These are phyloP conservation scores for Ganoderma sinense DNA, from an alignment of 1,284 basidiomycete species.

Conservation along the genomic window DNA sequence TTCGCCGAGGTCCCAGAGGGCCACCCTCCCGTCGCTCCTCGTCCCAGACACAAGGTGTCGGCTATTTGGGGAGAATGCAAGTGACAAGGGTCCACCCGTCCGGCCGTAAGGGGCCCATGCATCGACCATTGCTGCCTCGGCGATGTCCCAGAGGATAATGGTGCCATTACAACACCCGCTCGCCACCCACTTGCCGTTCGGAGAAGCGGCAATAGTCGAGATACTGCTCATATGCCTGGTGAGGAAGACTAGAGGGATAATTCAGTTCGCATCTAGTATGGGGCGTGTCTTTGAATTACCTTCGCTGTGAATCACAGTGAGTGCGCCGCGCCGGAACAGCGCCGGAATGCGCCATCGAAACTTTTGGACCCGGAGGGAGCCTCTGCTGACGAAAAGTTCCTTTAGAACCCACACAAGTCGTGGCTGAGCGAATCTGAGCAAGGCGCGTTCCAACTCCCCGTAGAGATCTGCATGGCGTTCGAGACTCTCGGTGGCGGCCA, in stretches of 20 bases:
- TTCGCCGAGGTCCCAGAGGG: conserved; percentile 30
- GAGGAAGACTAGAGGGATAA: neutral
- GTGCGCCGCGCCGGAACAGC: neutral
- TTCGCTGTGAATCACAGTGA: neutral
- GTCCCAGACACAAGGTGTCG: conserved; percentile 30
- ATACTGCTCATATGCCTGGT: conserved; percentile 15
- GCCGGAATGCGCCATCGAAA: neutral
- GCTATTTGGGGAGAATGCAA: conserved; percentile 36
- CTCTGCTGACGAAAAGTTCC: neutral
- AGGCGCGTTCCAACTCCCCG: neutral
- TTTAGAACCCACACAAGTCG: neutral
- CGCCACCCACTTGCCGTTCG: conserved; percentile 26
- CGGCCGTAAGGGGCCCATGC: conserved; percentile 15
- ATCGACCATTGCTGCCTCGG: neutral
- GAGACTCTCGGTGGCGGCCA: too few relatives aligned
- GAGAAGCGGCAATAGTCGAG: conserved; percentile 25
- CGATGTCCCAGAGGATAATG: conserved; percentile 23
- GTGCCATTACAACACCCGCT: conserved; percentile 28
- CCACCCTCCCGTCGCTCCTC: too few relatives aligned
- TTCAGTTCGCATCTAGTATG: neutral
- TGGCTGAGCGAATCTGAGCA: neutral
- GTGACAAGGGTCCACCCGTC: conserved; percentile 19
- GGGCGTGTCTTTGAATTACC: neutral
- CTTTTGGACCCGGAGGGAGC: neutral
- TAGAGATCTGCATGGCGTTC: neutral